Evolutionary conservation across 140 eudicot genomes (phyloP).

Genomic region (Oenanthe javanica): DNA sequence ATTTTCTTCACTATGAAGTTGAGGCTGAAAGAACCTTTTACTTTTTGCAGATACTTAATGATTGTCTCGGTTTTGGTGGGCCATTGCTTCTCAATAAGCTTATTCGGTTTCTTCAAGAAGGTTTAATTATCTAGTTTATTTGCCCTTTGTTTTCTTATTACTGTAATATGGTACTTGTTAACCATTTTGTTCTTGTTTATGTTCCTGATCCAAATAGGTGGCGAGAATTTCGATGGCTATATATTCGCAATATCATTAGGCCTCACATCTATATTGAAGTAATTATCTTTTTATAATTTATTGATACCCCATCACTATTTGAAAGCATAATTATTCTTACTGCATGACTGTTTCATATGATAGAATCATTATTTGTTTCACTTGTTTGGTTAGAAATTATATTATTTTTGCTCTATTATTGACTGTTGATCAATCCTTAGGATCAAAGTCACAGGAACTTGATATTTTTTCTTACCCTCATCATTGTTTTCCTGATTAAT

Average conservation of each 20-base stretch:
- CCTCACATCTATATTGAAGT: conserved; percentile 67
- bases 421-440: neutral
- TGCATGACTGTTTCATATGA: neutral
- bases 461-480: neutral
- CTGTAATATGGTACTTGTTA: neutral
- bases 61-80: conserved; percentile 89
- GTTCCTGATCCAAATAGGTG: conserved; percentile 35
- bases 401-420: neutral
- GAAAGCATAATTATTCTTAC: neutral
- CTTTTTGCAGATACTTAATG: conserved; percentile 61
- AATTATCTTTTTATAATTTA: conserved; percentile 24
- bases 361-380: neutral
- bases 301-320: neutral
- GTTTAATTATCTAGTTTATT: conserved; percentile 24
- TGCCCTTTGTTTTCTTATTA: neutral
- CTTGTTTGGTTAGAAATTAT: neutral
- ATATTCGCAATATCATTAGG: conserved; percentile 76
- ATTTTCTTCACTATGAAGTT: neutral
- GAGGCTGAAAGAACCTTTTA: conserved; percentile 1
- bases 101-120: conserved; percentile 86
- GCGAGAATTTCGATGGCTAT: conserved; percentile 55
- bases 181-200: neutral
- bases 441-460: neutral
- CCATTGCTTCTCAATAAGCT: conserved; percentile 87
- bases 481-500: neutral